phyloP scores from a whole-genome alignment of 2,329 filamentous ascomycete species.

The Phyllosticta citribraziliensis region DNA sequence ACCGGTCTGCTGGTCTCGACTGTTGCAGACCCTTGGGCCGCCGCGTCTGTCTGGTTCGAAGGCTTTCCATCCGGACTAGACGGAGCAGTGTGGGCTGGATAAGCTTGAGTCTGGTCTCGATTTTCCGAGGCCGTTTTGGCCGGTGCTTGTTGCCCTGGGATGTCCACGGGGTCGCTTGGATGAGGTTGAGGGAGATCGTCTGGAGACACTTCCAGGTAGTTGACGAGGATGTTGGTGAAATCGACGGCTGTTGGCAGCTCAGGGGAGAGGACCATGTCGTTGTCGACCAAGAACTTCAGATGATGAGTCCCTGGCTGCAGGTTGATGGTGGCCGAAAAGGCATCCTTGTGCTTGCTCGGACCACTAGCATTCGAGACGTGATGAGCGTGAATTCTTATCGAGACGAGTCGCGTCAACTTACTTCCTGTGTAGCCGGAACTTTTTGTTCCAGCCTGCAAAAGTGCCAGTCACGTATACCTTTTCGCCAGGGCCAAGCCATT shows the following conservation, averaged over 20 bases:
- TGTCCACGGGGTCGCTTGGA: conserved; percentile 18
- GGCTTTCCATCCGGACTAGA: conserved; percentile 18
- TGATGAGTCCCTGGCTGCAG: conserved; percentile 92
- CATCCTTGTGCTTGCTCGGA: conserved; percentile 39
- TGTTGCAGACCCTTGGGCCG: conserved; percentile 19
- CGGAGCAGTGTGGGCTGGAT: conserved; percentile 35
- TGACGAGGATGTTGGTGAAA: conserved; percentile 95
- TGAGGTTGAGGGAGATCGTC: conserved; percentile 48
- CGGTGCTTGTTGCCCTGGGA: conserved; percentile 13
- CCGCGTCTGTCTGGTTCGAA: conserved; percentile 13
- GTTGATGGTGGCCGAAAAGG: conserved; percentile 67
- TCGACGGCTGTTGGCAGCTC: conserved; percentile 90
- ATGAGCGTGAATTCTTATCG: neutral
- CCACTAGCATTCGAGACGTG: conserved; percentile 19
- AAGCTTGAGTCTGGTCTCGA: conserved; percentile 21
- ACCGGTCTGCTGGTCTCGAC: conserved; percentile 14
- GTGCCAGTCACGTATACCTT: conserved; percentile 96
- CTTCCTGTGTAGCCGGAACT: conserved; percentile 78
- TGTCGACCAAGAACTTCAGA: conserved; percentile 90
- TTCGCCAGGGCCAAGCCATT: conserved; percentile 75
- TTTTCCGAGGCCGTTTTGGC: conserved; percentile 12
- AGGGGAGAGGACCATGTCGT: conserved; percentile 81
- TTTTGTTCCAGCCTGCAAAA: conserved; percentile 94
- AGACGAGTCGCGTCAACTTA: conserved; percentile 42
- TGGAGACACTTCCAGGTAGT: conserved; percentile 89